phyloP scores from a whole-genome alignment of 257 asterid species.

The Voacanga thouarsii region DNA sequence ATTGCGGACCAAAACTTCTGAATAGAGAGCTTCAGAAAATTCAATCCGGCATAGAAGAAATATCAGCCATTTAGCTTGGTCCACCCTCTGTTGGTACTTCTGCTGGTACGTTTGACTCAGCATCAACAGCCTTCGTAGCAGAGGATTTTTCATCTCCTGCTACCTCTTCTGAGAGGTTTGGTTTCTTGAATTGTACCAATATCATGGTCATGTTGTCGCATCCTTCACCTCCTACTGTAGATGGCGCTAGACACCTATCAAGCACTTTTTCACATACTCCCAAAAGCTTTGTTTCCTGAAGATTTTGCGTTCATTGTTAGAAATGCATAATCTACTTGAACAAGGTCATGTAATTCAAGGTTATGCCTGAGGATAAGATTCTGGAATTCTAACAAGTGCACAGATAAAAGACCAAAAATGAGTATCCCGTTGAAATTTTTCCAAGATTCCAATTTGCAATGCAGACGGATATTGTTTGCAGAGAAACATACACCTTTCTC shows the following conservation, averaged over 20 bases:
- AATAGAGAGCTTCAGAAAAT: not conserved
- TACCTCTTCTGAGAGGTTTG: conserved; percentile 23
- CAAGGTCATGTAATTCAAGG: too few relatives aligned
- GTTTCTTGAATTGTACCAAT: conserved; percentile 70
- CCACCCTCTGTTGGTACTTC: conserved; percentile 11
- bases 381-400: too few relatives aligned
- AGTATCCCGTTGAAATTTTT: not conserved
- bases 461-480: not conserved
- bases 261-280: conserved; percentile 71
- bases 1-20: conserved; percentile 3
- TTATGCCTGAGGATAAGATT: too few relatives aligned
- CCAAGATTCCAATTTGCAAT: not conserved
- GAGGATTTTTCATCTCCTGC: conserved; percentile 32
- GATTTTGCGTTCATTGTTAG: not conserved
- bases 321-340: too few relatives aligned
- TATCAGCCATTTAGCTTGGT: conserved; percentile 12
- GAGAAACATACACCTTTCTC: not conserved
- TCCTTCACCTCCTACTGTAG: conserved; percentile 91
- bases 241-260: conserved; percentile 78
- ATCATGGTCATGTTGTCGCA: conserved; percentile 98
- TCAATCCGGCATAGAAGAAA: not conserved
- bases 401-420: too few relatives aligned
- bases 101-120: conserved; percentile 4
- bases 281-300: conserved; percentile 76
- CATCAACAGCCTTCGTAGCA: conserved; percentile 22